A percentile compares a stretch with the other conserved stretches of the same genome.
These are phyloP conservation scores for Alternaria burnsii DNA, from an alignment of 2,329 filamentous ascomycete genomes.

Conservation along the genomic window DNA sequence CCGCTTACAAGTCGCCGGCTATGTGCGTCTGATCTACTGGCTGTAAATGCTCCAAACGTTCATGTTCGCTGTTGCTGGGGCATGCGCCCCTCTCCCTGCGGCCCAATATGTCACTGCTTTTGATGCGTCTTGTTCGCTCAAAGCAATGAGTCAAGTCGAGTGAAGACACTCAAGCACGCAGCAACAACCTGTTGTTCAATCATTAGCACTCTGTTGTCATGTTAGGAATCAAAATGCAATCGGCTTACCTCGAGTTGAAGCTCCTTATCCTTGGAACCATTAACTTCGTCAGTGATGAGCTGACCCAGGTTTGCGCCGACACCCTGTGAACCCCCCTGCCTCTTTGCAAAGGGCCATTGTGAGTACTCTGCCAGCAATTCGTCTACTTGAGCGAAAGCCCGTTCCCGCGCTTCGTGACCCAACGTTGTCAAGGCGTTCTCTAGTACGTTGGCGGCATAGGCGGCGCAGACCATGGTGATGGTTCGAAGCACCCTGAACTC, in stretches of 20 bases:
- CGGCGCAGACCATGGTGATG: conserved; percentile 95
- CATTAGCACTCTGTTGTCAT: conserved; percentile 30
- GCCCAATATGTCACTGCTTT: neutral
- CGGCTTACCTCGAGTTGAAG: conserved; percentile 86
- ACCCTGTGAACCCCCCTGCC: conserved; percentile 76
- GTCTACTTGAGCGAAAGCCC: conserved; percentile 96
- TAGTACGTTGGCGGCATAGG: conserved; percentile 96
- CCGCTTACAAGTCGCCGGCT: conserved; percentile 14
- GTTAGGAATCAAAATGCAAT: neutral
- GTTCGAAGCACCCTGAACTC: conserved; percentile 94
- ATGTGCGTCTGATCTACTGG: conserved; percentile 18
- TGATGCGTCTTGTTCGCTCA: conserved; percentile 55
- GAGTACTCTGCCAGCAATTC: conserved; percentile 95
- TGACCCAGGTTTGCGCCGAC: conserved; percentile 93
- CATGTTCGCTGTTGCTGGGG: conserved; percentile 18
- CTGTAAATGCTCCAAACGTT: conserved; percentile 12
- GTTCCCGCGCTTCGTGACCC: conserved; percentile 90
- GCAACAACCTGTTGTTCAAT: conserved; percentile 72
- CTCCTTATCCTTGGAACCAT: conserved; percentile 88
- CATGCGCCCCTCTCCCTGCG: conserved; percentile 5
- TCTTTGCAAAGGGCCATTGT: conserved; percentile 94
- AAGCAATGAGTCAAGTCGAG: conserved; percentile 92
- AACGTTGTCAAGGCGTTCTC: conserved; percentile 96
- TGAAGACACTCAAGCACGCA: conserved; percentile 96
- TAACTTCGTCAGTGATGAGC: conserved; percentile 86